Evolutionary conservation across 495 filamentous ascomycete genomes (phyloP), one percentile per base, ranked within the genome.

Genomic region (Hypoxylon trugodes): DNA sequence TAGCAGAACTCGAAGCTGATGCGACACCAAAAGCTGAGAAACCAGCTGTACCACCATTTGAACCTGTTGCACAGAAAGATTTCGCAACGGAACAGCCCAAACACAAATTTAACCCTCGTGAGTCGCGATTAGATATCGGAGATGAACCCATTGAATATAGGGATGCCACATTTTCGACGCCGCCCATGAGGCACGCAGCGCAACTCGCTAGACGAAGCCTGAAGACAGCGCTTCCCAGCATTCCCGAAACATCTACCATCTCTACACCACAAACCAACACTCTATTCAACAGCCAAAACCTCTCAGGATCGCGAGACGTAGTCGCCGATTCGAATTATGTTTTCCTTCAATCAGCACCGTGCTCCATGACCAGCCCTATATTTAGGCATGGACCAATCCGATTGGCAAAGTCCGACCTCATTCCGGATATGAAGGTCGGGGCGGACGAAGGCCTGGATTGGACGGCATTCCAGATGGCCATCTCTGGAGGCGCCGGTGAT

Each of bases 391-490:
- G 80, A 1, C 74, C 76, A 5, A 82, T 85, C 50, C 73, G 79
- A 8, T 47, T 85, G 6, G 59, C 71, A 15, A 80, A 75, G 26
- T 62, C 67, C 8, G 80, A 80, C 42, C 60, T 74, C 5, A 69
- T 73, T 2, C 64, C 64, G 26, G 74, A 74, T 36, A 61, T 77
- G 45, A 73, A 69, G 38, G 60, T 77, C 18, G 70, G 69, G n/a
- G 69, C 72, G 4, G 79, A 80, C 46, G 76, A 80, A 21, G 75
- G 70, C 21, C 69, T 85, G 6, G 82, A 85, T 70, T 84, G 80
- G 82, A 83, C 81, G 15, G 82, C 82, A 8, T 84, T 83, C 61
- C 82, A 85, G 65, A 83, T 84, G 72, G 81, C 82, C 6, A 83
- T 84, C 40, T 69, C 77, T 0, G 81, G 82, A 19, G 79, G 77